Evolutionary conservation across 768 basidiomycete genomes (phyloP), one percentile per base, ranked within the genome.

Genomic region (Brasilioporus rufonigricans): DNA sequence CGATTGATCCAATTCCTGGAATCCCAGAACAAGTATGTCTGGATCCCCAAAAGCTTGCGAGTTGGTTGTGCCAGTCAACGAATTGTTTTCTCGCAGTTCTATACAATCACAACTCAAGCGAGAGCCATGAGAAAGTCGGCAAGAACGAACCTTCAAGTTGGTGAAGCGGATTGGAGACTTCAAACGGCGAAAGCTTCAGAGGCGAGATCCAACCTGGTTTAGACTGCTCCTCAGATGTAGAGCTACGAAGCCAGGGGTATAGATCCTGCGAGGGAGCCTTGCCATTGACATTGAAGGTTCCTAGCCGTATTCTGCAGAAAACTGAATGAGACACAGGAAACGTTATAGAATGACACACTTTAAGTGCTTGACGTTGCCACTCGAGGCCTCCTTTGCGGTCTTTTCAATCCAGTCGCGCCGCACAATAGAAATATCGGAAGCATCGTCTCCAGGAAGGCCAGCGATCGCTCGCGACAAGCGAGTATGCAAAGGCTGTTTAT

Each of bases 231-330:
- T 50, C 31, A 13, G 47, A 32, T 44, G 27, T 49, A 8, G 35
- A 24, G 9, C 73, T 67, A 40, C 80, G 73, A 29, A 90, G 62
- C 89, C 90, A 92, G 3, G 78, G 67, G 5, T 81, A 80, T 10
- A 93, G 71, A 64, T 90, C 87, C 58, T 88, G 85, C 3, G 85
- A 83, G 1, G 91, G 88, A 35, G 80, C 60, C 62, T 84, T 85
- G 1, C 89, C 90, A 61, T 91, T 91, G 44, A 93, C 90, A 61
- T 93, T 93, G 74, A 93, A 93, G 0, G 88, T 89, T 21, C 91
- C 89, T 18, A 87, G 55, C 7, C 88, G 84, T 46, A 92, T 64
- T 31, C 87, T 89, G 33, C 24, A 51, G 31, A 21, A 26, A 8
- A 21, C 27, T 59, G 39, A 58, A 33, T 1, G 24, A n/a, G 31